phyloP scores from a whole-genome alignment of 345 rosid species.

The Populus alba region DNA sequence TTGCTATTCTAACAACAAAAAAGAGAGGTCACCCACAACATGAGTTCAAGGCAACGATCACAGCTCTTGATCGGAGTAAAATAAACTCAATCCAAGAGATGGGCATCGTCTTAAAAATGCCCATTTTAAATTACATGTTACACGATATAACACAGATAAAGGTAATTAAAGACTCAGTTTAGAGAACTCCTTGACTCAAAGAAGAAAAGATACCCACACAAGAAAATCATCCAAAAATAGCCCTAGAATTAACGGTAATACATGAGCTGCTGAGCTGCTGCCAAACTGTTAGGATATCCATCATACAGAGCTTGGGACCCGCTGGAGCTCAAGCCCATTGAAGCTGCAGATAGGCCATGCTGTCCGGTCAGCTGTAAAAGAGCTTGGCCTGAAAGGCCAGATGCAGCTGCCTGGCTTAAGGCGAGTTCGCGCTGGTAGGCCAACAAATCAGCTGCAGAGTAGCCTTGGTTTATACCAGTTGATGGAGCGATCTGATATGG shows the following conservation, averaged over 20 bases:
- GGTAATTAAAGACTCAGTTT: neutral
- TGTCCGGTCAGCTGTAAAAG: slow-evolving; percentile 35
- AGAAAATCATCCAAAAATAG: neutral
- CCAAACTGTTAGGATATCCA: slow-evolving; percentile 72
- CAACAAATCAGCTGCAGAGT: slow-evolving; percentile 64
- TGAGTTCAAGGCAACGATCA: neutral
- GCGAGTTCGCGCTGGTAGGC: slow-evolving; percentile 78
- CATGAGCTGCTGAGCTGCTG: slow-evolving; percentile 88
- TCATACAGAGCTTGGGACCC: slow-evolving; percentile 87
- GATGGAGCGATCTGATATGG: slow-evolving; percentile 48
- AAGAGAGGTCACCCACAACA: neutral
- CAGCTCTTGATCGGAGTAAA: neutral
- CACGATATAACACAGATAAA: slow-evolving; percentile 4
- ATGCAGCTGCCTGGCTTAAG: slow-evolving; percentile 79
- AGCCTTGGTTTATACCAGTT: slow-evolving; percentile 56
- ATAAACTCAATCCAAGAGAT: neutral
- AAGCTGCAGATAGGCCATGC: slow-evolving; percentile 65
- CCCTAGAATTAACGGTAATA: slow-evolving; percentile 59
- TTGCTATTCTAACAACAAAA: neutral
- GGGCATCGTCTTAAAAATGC: neutral
- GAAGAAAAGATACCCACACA: neutral
- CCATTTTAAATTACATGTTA: neutral
- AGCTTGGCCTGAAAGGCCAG: slow-evolving; percentile 40
- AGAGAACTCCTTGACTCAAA: slow-evolving; percentile 5
- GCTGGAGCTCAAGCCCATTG: slow-evolving; percentile 76